Evolutionary conservation across 495 filamentous ascomycete genomes (phyloP).

Genomic region (Penicillium nucicola): DNA sequence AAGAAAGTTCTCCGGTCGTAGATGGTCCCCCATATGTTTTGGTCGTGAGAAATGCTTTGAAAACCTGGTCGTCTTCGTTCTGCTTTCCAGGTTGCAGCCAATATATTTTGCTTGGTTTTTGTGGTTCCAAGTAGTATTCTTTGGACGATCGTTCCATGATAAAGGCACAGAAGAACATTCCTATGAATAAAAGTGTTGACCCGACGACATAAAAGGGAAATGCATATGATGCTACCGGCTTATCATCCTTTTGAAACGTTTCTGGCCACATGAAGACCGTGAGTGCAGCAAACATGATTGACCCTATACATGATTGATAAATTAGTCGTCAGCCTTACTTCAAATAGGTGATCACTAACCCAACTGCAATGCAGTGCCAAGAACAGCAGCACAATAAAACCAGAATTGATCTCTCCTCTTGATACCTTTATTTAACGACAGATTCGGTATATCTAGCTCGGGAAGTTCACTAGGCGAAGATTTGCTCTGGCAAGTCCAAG

Average conservation of each 20-base stretch:
- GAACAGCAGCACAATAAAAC: slow-evolving; percentile 32
- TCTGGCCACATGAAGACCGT: slow-evolving; percentile 32
- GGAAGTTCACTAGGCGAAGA: slow-evolving; percentile 2
- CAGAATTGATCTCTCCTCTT: slow-evolving; percentile 25
- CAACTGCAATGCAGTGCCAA: slow-evolving; percentile 30
- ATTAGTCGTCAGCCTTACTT: not conserved
- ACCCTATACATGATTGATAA: slow-evolving; percentile 15
- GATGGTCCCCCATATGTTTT: slow-evolving; percentile 18
- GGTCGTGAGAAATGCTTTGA: slow-evolving; percentile 34
- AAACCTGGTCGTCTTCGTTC: slow-evolving; percentile 38
- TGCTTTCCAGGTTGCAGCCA: slow-evolving; percentile 45
- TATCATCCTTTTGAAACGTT: slow-evolving; percentile 28
- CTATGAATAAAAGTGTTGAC: slow-evolving; percentile 30
- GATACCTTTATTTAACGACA: slow-evolving; percentile 48
- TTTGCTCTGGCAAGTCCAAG: slow-evolving; percentile 18
- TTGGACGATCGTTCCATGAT: slow-evolving; percentile 37
- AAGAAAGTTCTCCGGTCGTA: slow-evolving; percentile 17
- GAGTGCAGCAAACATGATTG: slow-evolving; percentile 29
- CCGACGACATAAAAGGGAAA: slow-evolving; percentile 39
- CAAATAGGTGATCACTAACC: slow-evolving; percentile 16
- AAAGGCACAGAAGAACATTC: slow-evolving; percentile 43
- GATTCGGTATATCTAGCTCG: slow-evolving; percentile 41
- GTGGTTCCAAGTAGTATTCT: slow-evolving; percentile 24
- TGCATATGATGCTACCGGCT: slow-evolving; percentile 31
- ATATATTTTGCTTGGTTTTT: slow-evolving; percentile 34